Conservation (phyloP, 176 grass and related monocot genomes). For the Triticum timopheevii region DNA sequence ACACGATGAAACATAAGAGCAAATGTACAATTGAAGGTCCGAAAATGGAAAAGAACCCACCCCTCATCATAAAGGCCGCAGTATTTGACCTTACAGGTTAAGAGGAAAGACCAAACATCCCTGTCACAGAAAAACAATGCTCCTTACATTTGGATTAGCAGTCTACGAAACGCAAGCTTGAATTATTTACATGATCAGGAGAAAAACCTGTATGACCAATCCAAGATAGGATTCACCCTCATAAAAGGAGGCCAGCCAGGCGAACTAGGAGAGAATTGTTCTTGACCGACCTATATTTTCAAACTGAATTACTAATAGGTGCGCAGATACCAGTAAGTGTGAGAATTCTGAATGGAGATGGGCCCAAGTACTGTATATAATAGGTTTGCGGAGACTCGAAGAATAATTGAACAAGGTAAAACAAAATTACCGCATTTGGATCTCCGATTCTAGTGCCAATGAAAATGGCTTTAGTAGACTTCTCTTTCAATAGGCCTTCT, state of each 20-base stretch:
- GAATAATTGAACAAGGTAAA: conserved; percentile 16
- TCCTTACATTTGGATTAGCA: conserved; percentile 35
- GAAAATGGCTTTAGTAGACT: conserved; percentile 95
- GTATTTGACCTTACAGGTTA: conserved; percentile 94
- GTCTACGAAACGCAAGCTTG: conserved; percentile 11
- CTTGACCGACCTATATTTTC: conserved; percentile 89
- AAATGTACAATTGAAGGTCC: neutral
- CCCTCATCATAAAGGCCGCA: conserved; percentile 98
- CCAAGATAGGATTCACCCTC: conserved; percentile 99
- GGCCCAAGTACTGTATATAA: conserved; percentile 22
- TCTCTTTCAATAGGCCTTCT: conserved; percentile 75
- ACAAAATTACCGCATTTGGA: conserved; percentile 83
- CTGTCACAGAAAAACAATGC: conserved; percentile 49
- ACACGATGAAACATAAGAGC: neutral
- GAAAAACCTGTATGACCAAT: conserved; percentile 98
- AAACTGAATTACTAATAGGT: conserved; percentile 32
- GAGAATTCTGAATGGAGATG: conserved; percentile 6
- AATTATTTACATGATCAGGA: conserved; percentile 42
- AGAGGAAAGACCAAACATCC: conserved; percentile 98
- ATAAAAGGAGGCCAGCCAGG: conserved; percentile 99
- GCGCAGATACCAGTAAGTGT: neutral
- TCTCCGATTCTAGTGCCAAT: conserved; percentile 98
- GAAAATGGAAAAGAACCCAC: conserved; percentile 37
- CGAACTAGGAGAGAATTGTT: conserved; percentile 98
- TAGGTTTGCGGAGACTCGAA: conserved; percentile 11